Evolutionary conservation across 352 stramenopile species (phyloP), one percentile per base, ranked within the genome.

Genomic region (Phytopythium ostracodes): DNA sequence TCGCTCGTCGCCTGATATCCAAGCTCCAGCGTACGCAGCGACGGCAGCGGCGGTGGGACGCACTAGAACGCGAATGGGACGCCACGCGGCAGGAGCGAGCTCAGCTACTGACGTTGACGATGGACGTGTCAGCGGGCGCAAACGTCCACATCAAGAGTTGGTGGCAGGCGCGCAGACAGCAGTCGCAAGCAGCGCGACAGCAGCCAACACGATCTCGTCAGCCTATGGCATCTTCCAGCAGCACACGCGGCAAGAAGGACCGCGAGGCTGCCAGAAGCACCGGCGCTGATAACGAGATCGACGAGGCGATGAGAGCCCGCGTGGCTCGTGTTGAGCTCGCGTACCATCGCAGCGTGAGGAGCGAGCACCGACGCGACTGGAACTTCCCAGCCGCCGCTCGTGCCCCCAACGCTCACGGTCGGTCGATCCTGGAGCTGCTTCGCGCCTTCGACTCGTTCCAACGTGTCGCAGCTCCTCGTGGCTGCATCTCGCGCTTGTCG

Each of bases 311-410:
- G 52, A 11, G n/a, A 2, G n/a, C 53, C 2, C 29, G 24, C 1
- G 17, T 49, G 33, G n/a, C n/a, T 17, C 35, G 17, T 10, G 56
- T 81, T 47, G 27, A 72, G 5, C 51, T 33, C 3, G 47, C 64
- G 31, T 94, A 92, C 60, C 69, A 94, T 62, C 56, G 56, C 14
- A 92, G 81, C 46, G 72, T 85, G 12, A 73, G 72, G 33, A 52
- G 54, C 38, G 81, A 80, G 18, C 67, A 89, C 60, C 72, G 69
- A 4, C 72, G 78, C 24, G 75, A 90, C 54, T 72, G 66, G 65
- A 62, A 73, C 9, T 87, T 92, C 36, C 81, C 83, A 4, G 62
- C 55, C 10, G 74, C 74, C 14, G 77, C 79, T 0, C 72, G 84
- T 8, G 77, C 75, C 17, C 74, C 65, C 0, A 88, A 91, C 47